Evolutionary conservation across 2,329 filamentous ascomycete species (phyloP).

Genomic region (Helotiales sp.): DNA sequence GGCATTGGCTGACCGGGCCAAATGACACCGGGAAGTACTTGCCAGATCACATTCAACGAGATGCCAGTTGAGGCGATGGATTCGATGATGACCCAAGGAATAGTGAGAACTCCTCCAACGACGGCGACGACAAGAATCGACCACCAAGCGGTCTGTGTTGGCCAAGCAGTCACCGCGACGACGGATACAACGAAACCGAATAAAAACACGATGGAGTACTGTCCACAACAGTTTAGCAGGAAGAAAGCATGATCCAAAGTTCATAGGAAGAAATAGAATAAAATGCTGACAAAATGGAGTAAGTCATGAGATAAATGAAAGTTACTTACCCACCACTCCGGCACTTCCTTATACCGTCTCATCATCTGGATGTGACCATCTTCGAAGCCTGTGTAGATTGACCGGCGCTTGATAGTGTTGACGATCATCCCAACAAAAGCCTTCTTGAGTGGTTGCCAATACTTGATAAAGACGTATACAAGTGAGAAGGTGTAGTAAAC

Average conservation of each 20-base stretch:
- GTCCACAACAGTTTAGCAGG: too few relatives aligned
- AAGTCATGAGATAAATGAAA: not conserved
- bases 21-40: constrained; percentile 10
- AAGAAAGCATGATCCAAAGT: too few relatives aligned
- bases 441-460: constrained; percentile 37
- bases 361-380: constrained; percentile 55
- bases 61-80: constrained; percentile 50
- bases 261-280: too few relatives aligned
- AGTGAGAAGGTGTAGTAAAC: constrained; percentile 31
- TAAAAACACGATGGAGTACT: constrained; percentile 38
- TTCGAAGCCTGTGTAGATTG: constrained; percentile 39
- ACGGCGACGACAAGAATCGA: constrained; percentile 50
- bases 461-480: constrained; percentile 39
- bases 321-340: constrained; percentile 51
- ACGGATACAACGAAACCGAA: constrained; percentile 43
- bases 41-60: constrained; percentile 14
- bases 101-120: constrained; percentile 45
- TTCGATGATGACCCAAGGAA: constrained; percentile 48
- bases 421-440: constrained; percentile 34
- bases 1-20: constrained; percentile 9
- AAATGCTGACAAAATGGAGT: too few relatives aligned
- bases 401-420: constrained; percentile 6
- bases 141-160: constrained; percentile 48
- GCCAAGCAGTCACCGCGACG: constrained; percentile 41
- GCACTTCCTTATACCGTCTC: constrained; percentile 53